phyloP scores from a whole-genome alignment of 495 filamentous ascomycete species.

The Opeltia flavorubescens region DNA sequence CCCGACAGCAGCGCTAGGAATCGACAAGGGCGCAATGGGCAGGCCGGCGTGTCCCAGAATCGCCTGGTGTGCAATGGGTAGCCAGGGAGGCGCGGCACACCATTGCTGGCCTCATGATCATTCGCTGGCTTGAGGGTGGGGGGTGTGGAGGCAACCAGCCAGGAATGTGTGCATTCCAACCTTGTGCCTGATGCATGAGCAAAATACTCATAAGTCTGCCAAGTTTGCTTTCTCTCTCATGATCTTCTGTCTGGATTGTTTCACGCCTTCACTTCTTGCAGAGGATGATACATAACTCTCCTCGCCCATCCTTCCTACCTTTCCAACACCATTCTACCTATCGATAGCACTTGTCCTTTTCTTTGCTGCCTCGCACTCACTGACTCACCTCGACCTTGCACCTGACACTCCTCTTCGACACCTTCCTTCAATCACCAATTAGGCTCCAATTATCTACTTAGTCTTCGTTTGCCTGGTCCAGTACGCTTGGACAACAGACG shows the following conservation, averaged over 20 bases:
- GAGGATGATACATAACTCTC: background rate
- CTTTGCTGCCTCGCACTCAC: slow-evolving; percentile 1
- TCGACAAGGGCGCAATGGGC: background rate
- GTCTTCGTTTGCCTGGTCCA: background rate
- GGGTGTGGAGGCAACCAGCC: background rate
- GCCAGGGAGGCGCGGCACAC: slow-evolving; percentile 6
- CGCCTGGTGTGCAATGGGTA: background rate
- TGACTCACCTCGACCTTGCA: slow-evolving; percentile 5
- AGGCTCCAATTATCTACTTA: background rate
- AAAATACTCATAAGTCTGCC: slow-evolving; percentile 2
- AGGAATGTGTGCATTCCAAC: slow-evolving; percentile 1
- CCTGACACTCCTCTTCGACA: background rate
- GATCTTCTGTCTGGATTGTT: background rate
- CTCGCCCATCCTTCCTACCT: slow-evolving; percentile 1
- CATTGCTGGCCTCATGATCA: slow-evolving; percentile 12
- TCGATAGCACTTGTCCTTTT: background rate
- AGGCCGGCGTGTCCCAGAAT: background rate
- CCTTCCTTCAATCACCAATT: background rate
- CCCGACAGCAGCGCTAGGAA: background rate
- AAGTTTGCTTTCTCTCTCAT: background rate
- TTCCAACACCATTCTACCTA: slow-evolving; percentile 1
- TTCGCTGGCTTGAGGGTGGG: slow-evolving; percentile 9
- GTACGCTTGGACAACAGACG: background rate
- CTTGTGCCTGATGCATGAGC: slow-evolving; percentile 5
- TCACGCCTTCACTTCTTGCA: background rate